Conservation (phyloP, 2,329 filamentous ascomycete species). For the Pseudogymnoascus sp. region DNA sequence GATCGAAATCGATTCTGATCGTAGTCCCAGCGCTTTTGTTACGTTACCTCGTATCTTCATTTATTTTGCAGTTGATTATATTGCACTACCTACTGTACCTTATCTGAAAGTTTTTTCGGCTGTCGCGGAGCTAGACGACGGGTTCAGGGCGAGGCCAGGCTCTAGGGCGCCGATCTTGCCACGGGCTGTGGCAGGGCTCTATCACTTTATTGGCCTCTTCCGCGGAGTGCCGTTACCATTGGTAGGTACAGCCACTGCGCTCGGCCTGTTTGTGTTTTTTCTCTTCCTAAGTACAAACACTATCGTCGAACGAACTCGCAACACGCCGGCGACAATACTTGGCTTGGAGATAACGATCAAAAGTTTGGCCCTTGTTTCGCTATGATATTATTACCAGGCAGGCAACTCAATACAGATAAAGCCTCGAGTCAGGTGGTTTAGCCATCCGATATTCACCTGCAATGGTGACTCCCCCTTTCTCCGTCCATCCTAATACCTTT, state of each 20-base stretch:
- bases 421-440: background rate
- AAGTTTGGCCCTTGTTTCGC: background rate
- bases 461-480: background rate
- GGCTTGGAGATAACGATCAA: background rate
- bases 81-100: constrained; percentile 7
- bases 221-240: background rate
- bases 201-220: background rate
- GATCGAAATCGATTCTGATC: background rate
- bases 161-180: background rate
- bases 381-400: background rate
- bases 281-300: background rate
- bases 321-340: background rate
- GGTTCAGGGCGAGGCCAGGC: background rate
- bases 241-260: background rate
- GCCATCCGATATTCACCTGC: background rate
- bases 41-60: constrained; percentile 1
- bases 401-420: background rate
- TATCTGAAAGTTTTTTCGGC: background rate
- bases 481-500: background rate
- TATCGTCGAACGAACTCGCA: background rate
- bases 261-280: background rate
- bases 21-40: background rate
- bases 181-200: background rate
- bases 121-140: background rate
- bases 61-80: background rate